phyloP scores from a whole-genome alignment of 2,329 filamentous ascomycete genomes.

The Ophiostoma montium region DNA sequence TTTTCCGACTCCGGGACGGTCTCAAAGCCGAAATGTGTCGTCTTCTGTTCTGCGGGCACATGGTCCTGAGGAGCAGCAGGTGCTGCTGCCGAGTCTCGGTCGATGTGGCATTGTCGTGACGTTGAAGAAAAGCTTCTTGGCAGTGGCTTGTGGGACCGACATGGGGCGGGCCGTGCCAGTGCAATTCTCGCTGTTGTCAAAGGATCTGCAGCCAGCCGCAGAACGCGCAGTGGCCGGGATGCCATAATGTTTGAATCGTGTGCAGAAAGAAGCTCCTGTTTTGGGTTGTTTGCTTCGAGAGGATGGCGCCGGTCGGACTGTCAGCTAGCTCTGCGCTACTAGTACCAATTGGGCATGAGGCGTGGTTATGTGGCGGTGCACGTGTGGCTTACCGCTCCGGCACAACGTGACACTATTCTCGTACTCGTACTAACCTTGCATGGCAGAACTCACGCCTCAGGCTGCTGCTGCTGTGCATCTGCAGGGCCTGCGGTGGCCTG shows the following conservation, averaged over 20 bases:
- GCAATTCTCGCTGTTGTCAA: background rate
- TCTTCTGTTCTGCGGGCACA: conserved; percentile 5
- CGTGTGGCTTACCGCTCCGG: background rate
- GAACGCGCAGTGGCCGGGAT: background rate
- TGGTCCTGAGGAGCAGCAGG: background rate
- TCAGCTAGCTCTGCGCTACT: background rate
- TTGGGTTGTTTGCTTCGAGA: background rate
- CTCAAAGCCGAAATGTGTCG: conserved; percentile 85
- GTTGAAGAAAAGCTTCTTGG: background rate
- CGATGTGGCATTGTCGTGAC: background rate
- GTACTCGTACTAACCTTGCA: background rate
- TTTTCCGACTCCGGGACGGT: conserved; percentile 73
- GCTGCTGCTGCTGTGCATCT: too few relatives aligned
- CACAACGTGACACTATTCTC: too few relatives aligned
- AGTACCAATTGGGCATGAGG: background rate
- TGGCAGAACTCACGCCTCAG: background rate
- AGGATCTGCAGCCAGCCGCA: background rate
- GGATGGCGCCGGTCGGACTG: background rate
- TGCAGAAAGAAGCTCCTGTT: too few relatives aligned
- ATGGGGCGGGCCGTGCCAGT: background rate
- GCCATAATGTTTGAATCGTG: background rate
- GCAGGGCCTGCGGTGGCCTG: background rate
- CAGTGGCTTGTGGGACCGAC: background rate
- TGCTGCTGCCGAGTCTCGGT: background rate
- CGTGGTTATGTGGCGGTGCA: conserved; percentile 5